These are phyloP conservation scores for Geoglossum cookeanum DNA, from an alignment of 2,329 filamentous ascomycete genomes.

Conservation along the genomic window DNA sequence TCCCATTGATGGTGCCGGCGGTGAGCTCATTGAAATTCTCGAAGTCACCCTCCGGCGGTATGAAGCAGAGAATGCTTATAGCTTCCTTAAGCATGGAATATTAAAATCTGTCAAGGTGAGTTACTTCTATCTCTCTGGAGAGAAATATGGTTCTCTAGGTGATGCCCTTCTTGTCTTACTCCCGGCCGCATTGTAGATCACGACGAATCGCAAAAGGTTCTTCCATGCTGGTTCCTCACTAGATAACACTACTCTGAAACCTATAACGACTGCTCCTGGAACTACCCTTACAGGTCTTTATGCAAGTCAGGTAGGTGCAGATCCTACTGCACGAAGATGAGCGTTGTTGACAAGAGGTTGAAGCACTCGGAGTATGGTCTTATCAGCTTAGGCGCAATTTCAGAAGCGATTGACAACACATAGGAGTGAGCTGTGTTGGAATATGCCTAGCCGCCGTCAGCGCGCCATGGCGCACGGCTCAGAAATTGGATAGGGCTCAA, in stretches of 20 bases:
- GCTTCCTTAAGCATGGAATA: conserved; percentile 2
- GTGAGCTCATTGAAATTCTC: conserved; percentile 3
- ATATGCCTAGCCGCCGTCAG: too few species aligned
- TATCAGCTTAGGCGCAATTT: conserved; percentile 4
- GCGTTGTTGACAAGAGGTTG: conserved; percentile 1
- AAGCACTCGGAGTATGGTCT: conserved; percentile 2
- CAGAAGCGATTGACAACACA: conserved; percentile 1
- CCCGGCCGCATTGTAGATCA: conserved; percentile 2
- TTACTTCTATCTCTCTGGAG: not conserved
- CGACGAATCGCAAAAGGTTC: conserved; percentile 3
- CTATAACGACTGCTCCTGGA: conserved; percentile 3
- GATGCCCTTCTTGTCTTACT: not conserved
- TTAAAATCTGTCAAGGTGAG: conserved; percentile 3
- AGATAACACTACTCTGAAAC: not conserved
- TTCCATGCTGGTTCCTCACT: conserved; percentile 1
- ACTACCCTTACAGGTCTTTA: conserved; percentile 4
- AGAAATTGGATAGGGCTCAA: too few species aligned
- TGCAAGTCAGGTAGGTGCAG: conserved; percentile 4
- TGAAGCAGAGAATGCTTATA: conserved; percentile 4
- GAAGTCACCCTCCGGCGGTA: conserved; percentile 2
- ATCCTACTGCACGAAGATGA: not conserved
- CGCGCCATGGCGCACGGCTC: too few species aligned
- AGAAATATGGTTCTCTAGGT: conserved; percentile 3
- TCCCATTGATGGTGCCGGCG: conserved; percentile 4
- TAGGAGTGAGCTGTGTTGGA: not conserved